phyloP scores from a whole-genome alignment of 2,329 filamentous ascomycete species.

The Aspergillus pseudotamarii region DNA sequence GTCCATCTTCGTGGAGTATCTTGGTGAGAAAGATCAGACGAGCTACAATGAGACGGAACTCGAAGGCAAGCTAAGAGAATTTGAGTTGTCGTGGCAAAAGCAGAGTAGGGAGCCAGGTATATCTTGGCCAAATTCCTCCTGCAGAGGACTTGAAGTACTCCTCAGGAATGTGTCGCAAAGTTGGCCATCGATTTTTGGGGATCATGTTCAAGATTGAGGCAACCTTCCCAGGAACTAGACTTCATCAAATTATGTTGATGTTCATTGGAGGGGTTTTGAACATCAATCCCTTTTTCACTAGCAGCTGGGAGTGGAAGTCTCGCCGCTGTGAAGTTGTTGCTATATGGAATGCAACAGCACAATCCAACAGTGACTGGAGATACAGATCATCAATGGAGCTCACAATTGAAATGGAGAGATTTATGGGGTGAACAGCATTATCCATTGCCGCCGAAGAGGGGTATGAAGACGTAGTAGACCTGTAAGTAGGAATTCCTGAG shows the following conservation, averaged over 20 bases:
- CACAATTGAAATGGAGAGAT: no score
- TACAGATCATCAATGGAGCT: no score
- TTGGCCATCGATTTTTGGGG: neutral
- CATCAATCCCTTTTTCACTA: no score
- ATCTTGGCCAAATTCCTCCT: neutral
- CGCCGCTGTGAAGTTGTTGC: no score
- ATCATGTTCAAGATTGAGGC: neutral
- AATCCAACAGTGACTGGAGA: no score
- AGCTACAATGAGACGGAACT: neutral
- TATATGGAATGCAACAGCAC: no score
- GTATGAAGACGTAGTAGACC: no score
- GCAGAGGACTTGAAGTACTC: neutral
- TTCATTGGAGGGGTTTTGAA: no score
- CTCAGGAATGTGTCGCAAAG: neutral
- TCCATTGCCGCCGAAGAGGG: no score
- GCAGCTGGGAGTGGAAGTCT: no score
- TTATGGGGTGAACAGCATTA: no score
- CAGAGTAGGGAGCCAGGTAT: neutral
- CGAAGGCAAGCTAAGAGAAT: neutral
- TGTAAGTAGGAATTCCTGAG: no score
- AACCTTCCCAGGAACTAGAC: neutral
- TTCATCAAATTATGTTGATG: neutral
- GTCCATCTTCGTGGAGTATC: constrained; percentile 49
- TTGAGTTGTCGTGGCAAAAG: neutral
- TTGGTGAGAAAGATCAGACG: neutral